Conservation (phyloP, 805 yeast species). For the Ogataea ganodermae region DNA sequence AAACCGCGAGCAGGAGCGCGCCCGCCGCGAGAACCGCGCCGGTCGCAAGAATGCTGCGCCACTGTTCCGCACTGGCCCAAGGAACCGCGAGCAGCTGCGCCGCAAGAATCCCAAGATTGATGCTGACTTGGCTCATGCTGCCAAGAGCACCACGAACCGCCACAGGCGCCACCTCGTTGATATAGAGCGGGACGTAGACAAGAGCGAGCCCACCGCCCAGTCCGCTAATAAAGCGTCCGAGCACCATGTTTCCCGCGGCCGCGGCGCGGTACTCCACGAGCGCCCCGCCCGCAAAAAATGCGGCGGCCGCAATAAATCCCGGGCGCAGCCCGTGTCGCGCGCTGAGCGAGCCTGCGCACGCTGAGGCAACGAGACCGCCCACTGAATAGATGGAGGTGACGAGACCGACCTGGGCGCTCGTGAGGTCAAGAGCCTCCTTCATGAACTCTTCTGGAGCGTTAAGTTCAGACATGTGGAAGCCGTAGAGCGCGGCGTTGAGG, state of each 20-base stretch:
- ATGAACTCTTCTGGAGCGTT: slow-evolving; percentile 83
- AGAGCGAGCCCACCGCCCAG: slow-evolving; percentile 85
- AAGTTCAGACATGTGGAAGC: slow-evolving; percentile 92
- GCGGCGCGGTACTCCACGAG: slow-evolving; percentile 54
- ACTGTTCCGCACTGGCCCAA: slow-evolving; percentile 63
- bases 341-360: slow-evolving; percentile 64
- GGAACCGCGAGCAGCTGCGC: slow-evolving; percentile 74
- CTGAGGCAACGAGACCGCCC: slow-evolving; percentile 81
- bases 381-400: slow-evolving; percentile 78
- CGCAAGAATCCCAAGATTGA: slow-evolving; percentile 79
- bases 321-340: slow-evolving; percentile 65
- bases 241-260: slow-evolving; percentile 43
- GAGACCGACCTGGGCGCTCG: slow-evolving; percentile 60
- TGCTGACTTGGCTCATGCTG: slow-evolving; percentile 83
- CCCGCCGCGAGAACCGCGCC: slow-evolving; percentile 58
- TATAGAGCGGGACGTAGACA: slow-evolving; percentile 80
- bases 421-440: slow-evolving; percentile 18
- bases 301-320: slow-evolving; percentile 52
- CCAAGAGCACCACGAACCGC: slow-evolving; percentile 77
- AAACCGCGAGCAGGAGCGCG: slow-evolving; percentile 45
- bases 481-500: slow-evolving; percentile 83
- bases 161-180: slow-evolving; percentile 78
- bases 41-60: slow-evolving; percentile 71
- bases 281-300: slow-evolving; percentile 62
- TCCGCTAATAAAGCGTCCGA: slow-evolving; percentile 81